Percentiles rank a stretch among this genome's conserved stretches.
These are phyloP conservation scores for Phytophthora crassamura DNA, from an alignment of 352 stramenopile species.

Conservation along the genomic window DNA sequence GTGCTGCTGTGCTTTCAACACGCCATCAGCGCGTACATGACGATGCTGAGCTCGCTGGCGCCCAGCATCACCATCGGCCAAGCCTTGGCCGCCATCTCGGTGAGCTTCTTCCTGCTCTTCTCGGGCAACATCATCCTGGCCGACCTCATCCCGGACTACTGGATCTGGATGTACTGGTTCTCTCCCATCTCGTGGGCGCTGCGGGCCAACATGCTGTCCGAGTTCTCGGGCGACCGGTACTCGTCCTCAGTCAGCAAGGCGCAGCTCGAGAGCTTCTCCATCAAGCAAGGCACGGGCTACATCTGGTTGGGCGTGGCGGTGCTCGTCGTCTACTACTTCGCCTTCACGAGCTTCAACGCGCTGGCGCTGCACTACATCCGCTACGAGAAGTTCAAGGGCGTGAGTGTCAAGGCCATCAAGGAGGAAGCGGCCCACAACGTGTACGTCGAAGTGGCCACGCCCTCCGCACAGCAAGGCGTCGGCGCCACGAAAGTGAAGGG, in stretches of 20 bases:
- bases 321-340: constrained; percentile 49
- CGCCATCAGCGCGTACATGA: constrained; percentile 54
- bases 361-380: constrained; percentile 52
- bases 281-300: constrained; percentile 42
- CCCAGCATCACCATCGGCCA: constrained; percentile 53
- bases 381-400: constrained; percentile 38
- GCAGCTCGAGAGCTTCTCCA: constrained; percentile 40
- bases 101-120: constrained; percentile 63
- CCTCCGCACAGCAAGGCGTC: background rate
- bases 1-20: constrained; percentile 75
- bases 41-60: constrained; percentile 44
- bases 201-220: constrained; percentile 47
- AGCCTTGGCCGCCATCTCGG: constrained; percentile 41
- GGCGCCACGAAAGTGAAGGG: background rate
- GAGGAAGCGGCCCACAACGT: constrained; percentile 28
- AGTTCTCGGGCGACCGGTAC: constrained; percentile 45
- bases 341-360: constrained; percentile 48
- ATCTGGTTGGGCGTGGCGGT: constrained; percentile 45
- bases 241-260: constrained; percentile 6
- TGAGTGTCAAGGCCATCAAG: constrained; percentile 30
- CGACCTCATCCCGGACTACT: constrained; percentile 57
- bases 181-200: constrained; percentile 56
- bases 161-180: constrained; percentile 65
- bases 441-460: constrained; percentile 44
- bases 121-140: constrained; percentile 64